phyloP scores from a whole-genome alignment of 208 protist species.

The Trypanosoma rangeli region DNA sequence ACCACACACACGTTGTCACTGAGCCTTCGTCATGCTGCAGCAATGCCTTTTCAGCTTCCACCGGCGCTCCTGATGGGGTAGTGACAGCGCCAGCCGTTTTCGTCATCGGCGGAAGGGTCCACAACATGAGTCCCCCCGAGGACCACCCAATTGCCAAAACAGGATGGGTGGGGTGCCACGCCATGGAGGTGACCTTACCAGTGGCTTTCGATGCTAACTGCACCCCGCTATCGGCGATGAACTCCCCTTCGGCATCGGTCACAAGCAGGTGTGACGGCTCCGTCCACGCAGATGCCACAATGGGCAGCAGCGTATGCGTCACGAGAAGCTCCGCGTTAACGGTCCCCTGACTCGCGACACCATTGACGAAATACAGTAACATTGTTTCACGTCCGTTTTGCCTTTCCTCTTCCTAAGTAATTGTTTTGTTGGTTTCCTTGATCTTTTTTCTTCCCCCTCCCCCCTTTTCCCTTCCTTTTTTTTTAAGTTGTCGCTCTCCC shows the following conservation, averaged over 20 bases:
- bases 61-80: constrained; percentile 28
- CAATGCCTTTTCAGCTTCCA: constrained; percentile 56
- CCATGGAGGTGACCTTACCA: constrained; percentile 45
- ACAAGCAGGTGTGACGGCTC: constrained; percentile 70
- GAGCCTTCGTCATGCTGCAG: constrained; percentile 58
- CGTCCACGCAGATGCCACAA: constrained; percentile 69
- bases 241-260: constrained; percentile 80
- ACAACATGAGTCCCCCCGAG: constrained; percentile 72
- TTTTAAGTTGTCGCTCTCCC: constrained; percentile 3
- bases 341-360: constrained; percentile 52
- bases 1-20: constrained; percentile 60
- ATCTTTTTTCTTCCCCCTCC: constrained; percentile 6
- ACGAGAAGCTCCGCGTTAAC: constrained; percentile 57
- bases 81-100: not conserved
- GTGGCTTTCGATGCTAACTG: constrained; percentile 24
- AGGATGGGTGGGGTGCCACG: constrained; percentile 84
- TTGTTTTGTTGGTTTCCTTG: not conserved
- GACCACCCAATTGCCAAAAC: constrained; percentile 85
- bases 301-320: constrained; percentile 52
- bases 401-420: not conserved
- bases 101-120: constrained; percentile 37
- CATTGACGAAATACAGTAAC: constrained; percentile 76
- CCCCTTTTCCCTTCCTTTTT: not conserved
- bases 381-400: constrained; percentile 33
- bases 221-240: constrained; percentile 44